Conservation (phyloP, 345 rosid genomes). For the Ceriops tagal region DNA sequence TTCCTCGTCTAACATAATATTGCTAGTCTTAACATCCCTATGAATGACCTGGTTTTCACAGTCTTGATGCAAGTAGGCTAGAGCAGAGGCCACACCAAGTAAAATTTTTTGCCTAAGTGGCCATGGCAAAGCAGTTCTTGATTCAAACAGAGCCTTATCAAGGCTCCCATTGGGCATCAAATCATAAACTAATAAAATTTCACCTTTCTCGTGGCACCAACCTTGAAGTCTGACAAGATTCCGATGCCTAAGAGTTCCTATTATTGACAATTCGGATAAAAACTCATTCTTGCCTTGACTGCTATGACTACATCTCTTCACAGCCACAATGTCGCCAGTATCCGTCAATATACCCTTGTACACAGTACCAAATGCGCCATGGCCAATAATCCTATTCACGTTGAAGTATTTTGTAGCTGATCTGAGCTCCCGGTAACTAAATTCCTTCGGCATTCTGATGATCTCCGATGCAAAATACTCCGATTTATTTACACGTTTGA, state of each 20-base stretch:
- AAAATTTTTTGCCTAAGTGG: conserved; percentile 61
- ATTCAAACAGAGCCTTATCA: conserved; percentile 86
- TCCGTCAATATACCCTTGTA: conserved; percentile 71
- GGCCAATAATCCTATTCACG: conserved; percentile 65
- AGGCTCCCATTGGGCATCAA: conserved; percentile 94
- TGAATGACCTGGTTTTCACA: conserved; percentile 97
- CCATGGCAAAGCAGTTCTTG: conserved; percentile 74
- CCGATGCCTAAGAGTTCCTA: conserved; percentile 85
- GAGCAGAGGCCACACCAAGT: conserved; percentile 84
- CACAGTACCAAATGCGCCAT: conserved; percentile 93
- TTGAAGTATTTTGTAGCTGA: conserved; percentile 76
- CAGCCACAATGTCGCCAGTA: conserved; percentile 74
- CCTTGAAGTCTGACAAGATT: conserved; percentile 92
- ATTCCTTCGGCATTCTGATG: conserved; percentile 85
- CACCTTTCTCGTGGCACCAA: conserved; percentile 92
- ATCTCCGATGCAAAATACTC: conserved; percentile 69
- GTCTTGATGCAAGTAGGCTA: conserved; percentile 94
- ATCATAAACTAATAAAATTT: conserved; percentile 80
- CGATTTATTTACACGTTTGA: conserved; percentile 45
- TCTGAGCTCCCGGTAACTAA: conserved; percentile 80
- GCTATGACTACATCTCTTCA: conserved; percentile 84
- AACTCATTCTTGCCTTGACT: conserved; percentile 88
- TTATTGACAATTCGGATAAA: conserved; percentile 73
- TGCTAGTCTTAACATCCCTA: conserved; percentile 85
- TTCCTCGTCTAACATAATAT: conserved; percentile 83